Percentiles rank a stretch among this genome's conserved stretches.
These are phyloP conservation scores for Thymus mandschuricus DNA, from an alignment of 257 asterid species.

Conservation along the genomic window DNA sequence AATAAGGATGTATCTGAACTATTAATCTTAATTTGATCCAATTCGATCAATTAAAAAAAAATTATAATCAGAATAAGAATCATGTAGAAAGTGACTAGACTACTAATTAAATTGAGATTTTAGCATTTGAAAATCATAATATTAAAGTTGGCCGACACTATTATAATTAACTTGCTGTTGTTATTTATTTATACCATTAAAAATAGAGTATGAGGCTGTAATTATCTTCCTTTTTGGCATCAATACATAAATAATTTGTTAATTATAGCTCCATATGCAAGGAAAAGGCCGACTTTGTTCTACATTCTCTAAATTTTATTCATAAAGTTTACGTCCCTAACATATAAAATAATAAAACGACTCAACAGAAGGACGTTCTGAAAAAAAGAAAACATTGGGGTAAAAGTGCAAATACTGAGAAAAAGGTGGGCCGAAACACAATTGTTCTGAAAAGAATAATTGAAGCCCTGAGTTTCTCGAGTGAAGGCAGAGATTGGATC, in stretches of 20 bases:
- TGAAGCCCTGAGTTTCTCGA: constrained; percentile 35
- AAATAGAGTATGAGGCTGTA: constrained; percentile 23
- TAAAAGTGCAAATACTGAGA: constrained; percentile 32
- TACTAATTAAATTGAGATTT: not conserved
- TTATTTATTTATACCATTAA: not conserved
- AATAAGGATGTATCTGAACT: no score
- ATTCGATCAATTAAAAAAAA: no score
- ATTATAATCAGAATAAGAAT: not conserved
- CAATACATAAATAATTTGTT: not conserved
- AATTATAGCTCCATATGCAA: constrained; percentile 27
- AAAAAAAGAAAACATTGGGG: not conserved
- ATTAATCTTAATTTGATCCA: no score
- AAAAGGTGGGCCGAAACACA: constrained; percentile 36
- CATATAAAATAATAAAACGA: no score
- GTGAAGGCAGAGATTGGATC: constrained; percentile 44
- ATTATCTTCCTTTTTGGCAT: constrained; percentile 5
- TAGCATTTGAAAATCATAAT: not conserved
- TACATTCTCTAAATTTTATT: no score
- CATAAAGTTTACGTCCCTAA: no score
- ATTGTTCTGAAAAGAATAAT: constrained; percentile 36
- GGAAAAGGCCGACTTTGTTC: not conserved
- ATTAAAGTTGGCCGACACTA: constrained; percentile 2
- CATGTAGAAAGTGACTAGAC: not conserved
- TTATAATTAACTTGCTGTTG: not conserved
- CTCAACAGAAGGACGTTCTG: no score